Base-by-base conservation (phyloP, 148 eudicot species). In the Gaultheria prostrata region DNA sequence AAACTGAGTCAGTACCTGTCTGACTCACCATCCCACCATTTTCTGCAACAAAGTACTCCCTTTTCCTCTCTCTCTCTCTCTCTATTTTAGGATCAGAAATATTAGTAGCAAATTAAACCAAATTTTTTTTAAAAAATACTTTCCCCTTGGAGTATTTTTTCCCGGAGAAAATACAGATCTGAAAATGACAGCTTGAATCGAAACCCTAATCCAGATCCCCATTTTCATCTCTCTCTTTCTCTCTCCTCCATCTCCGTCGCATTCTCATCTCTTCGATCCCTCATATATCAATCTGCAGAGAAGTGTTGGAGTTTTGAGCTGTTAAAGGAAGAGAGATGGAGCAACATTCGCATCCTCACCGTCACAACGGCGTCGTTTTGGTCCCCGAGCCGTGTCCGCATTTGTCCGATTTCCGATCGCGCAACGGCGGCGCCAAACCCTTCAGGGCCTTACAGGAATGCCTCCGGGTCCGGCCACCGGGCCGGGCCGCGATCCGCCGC, bases 401-500 rank as follows among this genome's bases (percentile, higher is more conserved):
- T 79, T 83, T 93, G 35, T 51, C 81, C n/a, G 91, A 86, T 6
- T 92, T 89, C 86, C 89, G 90, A 83, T 89, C 94, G 65, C 75
- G 71, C 24, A 85, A 82, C 46, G 81, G 80, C 77, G 91, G 92
- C 43, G 61, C 89, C 30, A 84, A 86, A 75, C 93, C 91, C 3
- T 90, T 93, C 80, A 82, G 86, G 35, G 89, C 87, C 21, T 70
- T 93, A 21, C 90, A 85, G 46, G 87, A 57, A 45, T 89, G 90
- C 80, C 83, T 93, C 51, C 86, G 87, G 50, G 88, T 90, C 84
- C 84, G 86, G 51, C 93, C 90, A 13, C 89, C 84, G 54, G 93
- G 93, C 20, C 91, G 91, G 71, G 91, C 94, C 65, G 82, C 91
- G 53, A 85, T 91, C 79, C 87, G 86, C 32, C 88, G 86, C 9